Evolutionary conservation across 1,284 basidiomycete genomes (phyloP), one percentile per base, ranked within the genome.

Genomic region (Phlebopus sp.): DNA sequence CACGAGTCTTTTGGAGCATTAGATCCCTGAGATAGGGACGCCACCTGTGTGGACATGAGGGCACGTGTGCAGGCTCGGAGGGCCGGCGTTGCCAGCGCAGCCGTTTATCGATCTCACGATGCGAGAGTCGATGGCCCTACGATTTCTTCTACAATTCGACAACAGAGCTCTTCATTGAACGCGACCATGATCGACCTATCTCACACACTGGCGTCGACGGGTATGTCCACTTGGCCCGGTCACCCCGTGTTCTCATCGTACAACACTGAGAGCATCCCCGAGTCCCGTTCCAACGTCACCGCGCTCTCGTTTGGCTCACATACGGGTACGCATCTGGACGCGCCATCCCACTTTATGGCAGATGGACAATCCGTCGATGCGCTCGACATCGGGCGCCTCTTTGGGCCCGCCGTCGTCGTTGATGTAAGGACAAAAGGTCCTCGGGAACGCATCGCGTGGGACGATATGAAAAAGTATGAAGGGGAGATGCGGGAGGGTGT

Each of bases 301-400:
- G 47, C 46, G 3, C 48, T 59, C 31, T 57, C 57, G 23, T 35
- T 59, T 2, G 57, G 57, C 17, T 62, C 57, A 2, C 57, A 59
- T 47, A 72, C 69, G 0, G 84, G 85, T 15, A 87, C 85, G 1
- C 85, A 88, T 61, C 72, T 86, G 54, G 85, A 88, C 59, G 83
- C 84, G 1, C 85, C 85, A 0, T 82, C 74, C 21, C 84, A 88
- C 55, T 85, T 84, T 64, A 58, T 82, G 56, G 62, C 66, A 4
- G 57, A 70, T 38, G 81, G 79, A 3, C 60, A 63, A 23, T 72
- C 74, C 4, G 73, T 86, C 40, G 78, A 82, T 53, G 66, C 79
- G 42, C 65, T 86, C 19, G 72, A 78, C 2, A 63, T 84, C 1
- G 58, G 63, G 4, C 59, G 66, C 7, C 71, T 84, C 50, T 57